phyloP scores from a whole-genome alignment of 2,329 filamentous ascomycete species.

The Coleophoma eucalyptorum region DNA sequence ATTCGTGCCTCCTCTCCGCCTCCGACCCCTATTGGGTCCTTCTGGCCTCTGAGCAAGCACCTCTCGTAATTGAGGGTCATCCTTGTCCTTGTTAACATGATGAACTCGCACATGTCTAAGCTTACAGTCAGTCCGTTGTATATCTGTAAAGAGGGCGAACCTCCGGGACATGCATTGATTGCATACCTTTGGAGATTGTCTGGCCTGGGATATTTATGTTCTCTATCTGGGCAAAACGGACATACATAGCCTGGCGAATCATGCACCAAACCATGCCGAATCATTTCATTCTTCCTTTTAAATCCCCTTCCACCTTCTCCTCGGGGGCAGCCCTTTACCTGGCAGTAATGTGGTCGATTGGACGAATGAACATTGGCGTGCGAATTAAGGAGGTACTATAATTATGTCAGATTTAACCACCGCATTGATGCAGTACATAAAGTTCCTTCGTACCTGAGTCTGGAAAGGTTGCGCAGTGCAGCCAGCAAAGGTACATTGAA shows the following conservation, averaged over 20 bases:
- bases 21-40: slow-evolving; percentile 68
- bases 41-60: slow-evolving; percentile 84
- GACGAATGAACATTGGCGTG: slow-evolving; percentile 71
- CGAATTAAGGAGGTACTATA: slow-evolving; percentile 68
- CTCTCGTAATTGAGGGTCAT: slow-evolving; percentile 75
- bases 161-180: neutral
- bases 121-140: slow-evolving; percentile 1
- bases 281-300: slow-evolving; percentile 72
- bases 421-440: neutral
- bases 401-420: slow-evolving; percentile 4
- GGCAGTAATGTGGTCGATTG: slow-evolving; percentile 61
- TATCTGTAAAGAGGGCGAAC: neutral
- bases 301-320: slow-evolving; percentile 64
- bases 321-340: slow-evolving; percentile 57
- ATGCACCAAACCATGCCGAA: slow-evolving; percentile 80
- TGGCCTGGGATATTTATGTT: slow-evolving; percentile 91
- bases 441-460: slow-evolving; percentile 52
- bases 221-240: slow-evolving; percentile 89
- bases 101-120: slow-evolving; percentile 86
- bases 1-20: neutral
- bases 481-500: slow-evolving; percentile 55
- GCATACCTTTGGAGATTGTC: slow-evolving; percentile 90
- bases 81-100: slow-evolving; percentile 84
- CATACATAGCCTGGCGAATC: slow-evolving; percentile 93
- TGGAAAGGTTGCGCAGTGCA: slow-evolving; percentile 74